These are phyloP conservation scores for Metarhizium robertsii DNA, from an alignment of 2,329 filamentous ascomycete species.

Conservation along the genomic window DNA sequence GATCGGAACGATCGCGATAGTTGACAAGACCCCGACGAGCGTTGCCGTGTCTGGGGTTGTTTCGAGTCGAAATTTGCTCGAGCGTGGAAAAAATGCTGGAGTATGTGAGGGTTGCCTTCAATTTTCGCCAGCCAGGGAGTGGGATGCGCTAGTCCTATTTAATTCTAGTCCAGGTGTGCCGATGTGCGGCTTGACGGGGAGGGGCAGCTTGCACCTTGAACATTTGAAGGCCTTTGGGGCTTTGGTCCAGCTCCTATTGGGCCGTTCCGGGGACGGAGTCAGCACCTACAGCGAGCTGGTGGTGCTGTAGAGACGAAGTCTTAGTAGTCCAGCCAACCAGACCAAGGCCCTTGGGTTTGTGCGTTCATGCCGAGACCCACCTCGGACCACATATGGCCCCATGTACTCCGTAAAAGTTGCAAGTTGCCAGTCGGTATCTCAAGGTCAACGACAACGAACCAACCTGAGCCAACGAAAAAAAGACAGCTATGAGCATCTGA, in stretches of 20 bases:
- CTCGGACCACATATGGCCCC: not conserved
- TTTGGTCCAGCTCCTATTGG: not conserved
- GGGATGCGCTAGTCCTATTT: slow-evolving; percentile 28
- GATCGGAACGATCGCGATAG: slow-evolving; percentile 12
- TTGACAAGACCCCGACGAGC: slow-evolving; percentile 25
- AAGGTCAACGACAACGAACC: not conserved
- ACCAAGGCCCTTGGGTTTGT: not conserved
- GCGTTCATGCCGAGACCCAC: slow-evolving; percentile 1
- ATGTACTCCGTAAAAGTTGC: too few species aligned
- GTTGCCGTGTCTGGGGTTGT: slow-evolving; percentile 32
- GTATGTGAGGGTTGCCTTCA: slow-evolving; percentile 29
- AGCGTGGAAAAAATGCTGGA: slow-evolving; percentile 27
- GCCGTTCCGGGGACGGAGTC: not conserved
- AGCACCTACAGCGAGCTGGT: not conserved
- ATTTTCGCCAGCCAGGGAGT: slow-evolving; percentile 33
- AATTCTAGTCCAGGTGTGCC: slow-evolving; percentile 1
- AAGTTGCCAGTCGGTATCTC: too few species aligned
- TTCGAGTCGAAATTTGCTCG: slow-evolving; percentile 33
- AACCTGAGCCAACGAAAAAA: not conserved
- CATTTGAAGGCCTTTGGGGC: not conserved
- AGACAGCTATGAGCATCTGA: too few species aligned
- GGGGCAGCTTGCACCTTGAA: not conserved
- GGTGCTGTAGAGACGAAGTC: not conserved
- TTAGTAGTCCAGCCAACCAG: not conserved
- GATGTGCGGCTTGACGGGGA: slow-evolving; percentile 3